Percentiles rank a stretch among this genome's conserved stretches.
Conservation (phyloP, 2,329 filamentous ascomycete species). For the Herpotrichia juniperi region DNA sequence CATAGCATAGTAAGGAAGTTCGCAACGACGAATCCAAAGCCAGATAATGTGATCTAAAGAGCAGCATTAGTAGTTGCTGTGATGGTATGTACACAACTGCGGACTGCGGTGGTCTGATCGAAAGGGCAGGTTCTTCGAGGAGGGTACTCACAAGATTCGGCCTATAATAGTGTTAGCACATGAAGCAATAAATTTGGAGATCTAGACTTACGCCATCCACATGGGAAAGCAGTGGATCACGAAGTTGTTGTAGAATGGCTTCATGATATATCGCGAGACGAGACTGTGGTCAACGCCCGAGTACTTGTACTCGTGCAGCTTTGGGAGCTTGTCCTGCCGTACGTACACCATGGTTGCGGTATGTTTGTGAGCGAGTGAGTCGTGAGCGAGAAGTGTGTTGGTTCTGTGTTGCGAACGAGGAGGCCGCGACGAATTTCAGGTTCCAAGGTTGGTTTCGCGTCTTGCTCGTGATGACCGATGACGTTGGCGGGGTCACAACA, state of each 20-base stretch:
- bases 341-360: constrained; percentile 83
- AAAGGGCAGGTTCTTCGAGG: neutral
- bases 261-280: constrained; percentile 89
- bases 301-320: constrained; percentile 95
- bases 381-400: constrained; percentile 3
- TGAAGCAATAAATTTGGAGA: neutral
- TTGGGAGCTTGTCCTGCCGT: constrained; percentile 84
- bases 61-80: neutral
- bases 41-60: constrained; percentile 77
- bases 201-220: constrained; percentile 78
- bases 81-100: too few species aligned
- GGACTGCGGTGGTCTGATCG: neutral
- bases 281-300: constrained; percentile 88
- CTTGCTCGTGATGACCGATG: constrained; percentile 37
- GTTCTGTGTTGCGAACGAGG: constrained; percentile 10
- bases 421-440: constrained; percentile 8
- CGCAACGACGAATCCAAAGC: constrained; percentile 85
- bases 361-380: neutral
- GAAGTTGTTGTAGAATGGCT: constrained; percentile 95
- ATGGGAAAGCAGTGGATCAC: constrained; percentile 95
- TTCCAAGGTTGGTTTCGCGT: constrained; percentile 19
- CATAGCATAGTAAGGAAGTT: constrained; percentile 93
- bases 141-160: constrained; percentile 44
- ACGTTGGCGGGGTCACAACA: constrained; percentile 28
- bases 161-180: constrained; percentile 31